Evolutionary conservation across 176 grass and related monocot genomes (phyloP), one percentile per base, ranked within the genome.

Genomic region (Raddia distichophylla): DNA sequence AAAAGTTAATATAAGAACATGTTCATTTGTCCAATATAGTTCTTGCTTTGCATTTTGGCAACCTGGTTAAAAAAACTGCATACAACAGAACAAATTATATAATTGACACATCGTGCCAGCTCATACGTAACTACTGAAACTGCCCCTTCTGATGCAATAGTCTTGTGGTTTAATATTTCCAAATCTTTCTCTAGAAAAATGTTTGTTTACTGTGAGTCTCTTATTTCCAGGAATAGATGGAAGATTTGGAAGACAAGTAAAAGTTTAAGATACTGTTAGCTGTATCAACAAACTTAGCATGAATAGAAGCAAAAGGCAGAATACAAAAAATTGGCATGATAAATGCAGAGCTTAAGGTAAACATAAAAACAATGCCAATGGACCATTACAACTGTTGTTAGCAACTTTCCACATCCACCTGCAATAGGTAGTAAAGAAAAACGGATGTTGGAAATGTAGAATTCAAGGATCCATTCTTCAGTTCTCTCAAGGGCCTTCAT

Each of bases 371-470:
- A 53, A 35, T 6, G 65, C 37, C 32, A 52, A 45, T 22, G 43
- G 34, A 6, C 40, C 77, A 69, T 45, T 57, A 5, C 12, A 60
- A 80, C 37, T 5, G 6, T 73, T 7, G 16, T 0, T 55, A 62
- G 35, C 6, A 48, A 81, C 8, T 64, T 54, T 50, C 54, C 6
- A 32, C 64, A 47, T 10, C 43, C n/a, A 62, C 46, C 34, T 57
- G 69, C 22, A 66, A 74, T 32, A 80, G 12, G 60, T 66, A 68
- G 14, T 60, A 7, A 69, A 6, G 45, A 53, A 68, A 32, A 79
- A 19, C 6, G 19, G 14, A 43, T 50, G 12, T 48, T 34, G 16
- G 65, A 81, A 42, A 44, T 62, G 52, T 18, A 60, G 54, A 60
- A 62, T 34, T 72, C 56, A 35, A 46, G 54, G 18, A 82, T 63